phyloP scores from a whole-genome alignment of 2,329 filamentous ascomycete genomes.

The Trichothecium roseum region DNA sequence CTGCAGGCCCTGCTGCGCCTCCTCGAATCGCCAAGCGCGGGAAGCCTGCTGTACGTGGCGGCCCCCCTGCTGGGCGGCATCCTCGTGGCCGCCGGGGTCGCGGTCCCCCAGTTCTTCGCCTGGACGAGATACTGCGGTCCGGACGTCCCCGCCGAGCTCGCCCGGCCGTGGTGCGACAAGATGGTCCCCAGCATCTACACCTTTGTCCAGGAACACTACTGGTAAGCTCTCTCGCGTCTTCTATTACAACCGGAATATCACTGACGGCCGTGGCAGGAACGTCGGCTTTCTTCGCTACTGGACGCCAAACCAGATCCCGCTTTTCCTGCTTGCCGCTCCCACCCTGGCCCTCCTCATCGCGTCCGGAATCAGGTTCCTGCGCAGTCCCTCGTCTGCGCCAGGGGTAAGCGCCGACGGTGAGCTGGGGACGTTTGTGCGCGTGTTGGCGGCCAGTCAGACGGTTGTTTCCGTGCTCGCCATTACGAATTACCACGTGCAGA shows the following conservation, averaged over 20 bases:
- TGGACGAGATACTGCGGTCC: slow-evolving; percentile 58
- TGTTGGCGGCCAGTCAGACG: slow-evolving; percentile 63
- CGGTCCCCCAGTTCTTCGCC: slow-evolving; percentile 64
- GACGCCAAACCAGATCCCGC: slow-evolving; percentile 73
- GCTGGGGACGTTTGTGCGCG: slow-evolving; percentile 27
- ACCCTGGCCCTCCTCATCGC: slow-evolving; percentile 53
- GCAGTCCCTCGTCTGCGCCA: slow-evolving; percentile 9
- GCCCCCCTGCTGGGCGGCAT: slow-evolving; percentile 57
- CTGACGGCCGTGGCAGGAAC: too few species aligned
- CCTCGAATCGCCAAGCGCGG: slow-evolving; percentile 14
- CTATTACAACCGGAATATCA: too few species aligned
- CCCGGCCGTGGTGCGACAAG: slow-evolving; percentile 64
- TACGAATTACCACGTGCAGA: slow-evolving; percentile 84
- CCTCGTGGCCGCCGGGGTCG: slow-evolving; percentile 54
- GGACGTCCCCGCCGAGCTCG: slow-evolving; percentile 12
- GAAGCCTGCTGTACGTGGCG: slow-evolving; percentile 39
- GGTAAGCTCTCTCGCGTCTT: slow-evolving; percentile 45
- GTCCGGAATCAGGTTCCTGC: slow-evolving; percentile 41
- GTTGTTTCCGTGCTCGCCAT: slow-evolving; percentile 61
- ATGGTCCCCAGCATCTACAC: slow-evolving; percentile 79
- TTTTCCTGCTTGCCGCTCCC: slow-evolving; percentile 76
- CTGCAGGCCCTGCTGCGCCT: slow-evolving; percentile 24
- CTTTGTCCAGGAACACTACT: slow-evolving; percentile 84
- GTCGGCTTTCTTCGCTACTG: slow-evolving; percentile 84
- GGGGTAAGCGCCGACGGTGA: slow-evolving; percentile 3